phyloP scores from a whole-genome alignment of 2,329 filamentous ascomycete species.

The Cercospora citrullina region DNA sequence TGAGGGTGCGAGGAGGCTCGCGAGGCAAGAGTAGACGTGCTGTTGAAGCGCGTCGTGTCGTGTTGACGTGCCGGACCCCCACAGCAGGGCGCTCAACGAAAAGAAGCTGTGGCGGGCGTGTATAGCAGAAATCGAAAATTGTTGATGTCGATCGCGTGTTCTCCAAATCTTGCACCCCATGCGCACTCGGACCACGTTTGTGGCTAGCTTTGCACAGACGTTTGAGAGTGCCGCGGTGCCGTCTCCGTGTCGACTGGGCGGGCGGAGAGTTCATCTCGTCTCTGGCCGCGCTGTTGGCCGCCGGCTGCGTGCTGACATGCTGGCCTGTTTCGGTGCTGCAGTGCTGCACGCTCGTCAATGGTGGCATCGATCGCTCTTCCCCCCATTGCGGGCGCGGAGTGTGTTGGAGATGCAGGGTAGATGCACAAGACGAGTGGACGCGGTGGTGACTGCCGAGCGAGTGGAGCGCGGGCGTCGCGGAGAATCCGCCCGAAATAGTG shows the following conservation, averaged over 20 bases:
- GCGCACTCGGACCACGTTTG: background rate
- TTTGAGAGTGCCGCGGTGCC: background rate
- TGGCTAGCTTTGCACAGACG: background rate
- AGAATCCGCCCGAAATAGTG: background rate
- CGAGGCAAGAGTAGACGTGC: background rate
- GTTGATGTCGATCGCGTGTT: background rate
- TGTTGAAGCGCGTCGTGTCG: background rate
- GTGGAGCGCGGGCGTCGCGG: slow-evolving; percentile 1
- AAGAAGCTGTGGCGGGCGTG: background rate
- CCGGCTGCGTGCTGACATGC: background rate
- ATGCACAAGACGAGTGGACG: background rate
- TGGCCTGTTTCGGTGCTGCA: background rate
- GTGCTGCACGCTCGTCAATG: background rate
- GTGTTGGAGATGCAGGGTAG: background rate
- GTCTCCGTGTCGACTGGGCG: background rate
- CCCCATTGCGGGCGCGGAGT: background rate
- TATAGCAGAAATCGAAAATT: background rate
- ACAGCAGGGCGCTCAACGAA: background rate
- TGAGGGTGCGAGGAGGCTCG: background rate
- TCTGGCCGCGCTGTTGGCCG: background rate
- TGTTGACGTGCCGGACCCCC: background rate
- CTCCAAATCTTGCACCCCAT: slow-evolving; percentile 3
- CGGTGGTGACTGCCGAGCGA: background rate
- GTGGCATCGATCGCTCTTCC: too few relatives aligned
- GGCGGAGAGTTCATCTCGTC: background rate